A percentile compares a stretch with the other conserved stretches of the same genome.
Evolutionary conservation across 768 basidiomycete genomes (phyloP).

Genomic region (Lactifluus hygrophoroides): DNA sequence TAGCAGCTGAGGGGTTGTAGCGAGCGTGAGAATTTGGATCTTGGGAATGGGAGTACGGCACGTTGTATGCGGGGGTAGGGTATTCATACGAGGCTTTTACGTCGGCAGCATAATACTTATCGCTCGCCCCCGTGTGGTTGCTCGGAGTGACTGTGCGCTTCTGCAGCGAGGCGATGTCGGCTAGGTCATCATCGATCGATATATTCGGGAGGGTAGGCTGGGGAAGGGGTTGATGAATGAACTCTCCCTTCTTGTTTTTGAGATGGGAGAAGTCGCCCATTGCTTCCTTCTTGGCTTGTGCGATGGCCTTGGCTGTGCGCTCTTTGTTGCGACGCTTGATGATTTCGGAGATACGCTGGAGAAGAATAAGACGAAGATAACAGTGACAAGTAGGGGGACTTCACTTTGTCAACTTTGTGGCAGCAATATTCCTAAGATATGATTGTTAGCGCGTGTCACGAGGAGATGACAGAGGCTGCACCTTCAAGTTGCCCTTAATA

Average conservation of each 20-base stretch:
- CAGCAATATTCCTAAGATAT: constrained; percentile 82
- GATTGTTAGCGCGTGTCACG: constrained; percentile 7
- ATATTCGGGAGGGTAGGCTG: constrained; percentile 94
- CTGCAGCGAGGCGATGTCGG: constrained; percentile 47
- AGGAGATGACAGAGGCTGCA: constrained; percentile 25
- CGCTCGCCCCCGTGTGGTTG: constrained; percentile 33
- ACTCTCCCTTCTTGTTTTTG: constrained; percentile 87
- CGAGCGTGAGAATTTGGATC: constrained; percentile 41
- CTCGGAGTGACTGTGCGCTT: constrained; percentile 50
- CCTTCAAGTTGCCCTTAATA: constrained; percentile 96
- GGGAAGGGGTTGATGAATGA: constrained; percentile 70
- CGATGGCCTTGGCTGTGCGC: constrained; percentile 70
- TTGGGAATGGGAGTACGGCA: constrained; percentile 51
- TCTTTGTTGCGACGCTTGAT: constrained; percentile 89
- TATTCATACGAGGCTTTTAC: constrained; percentile 40
- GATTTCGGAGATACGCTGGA: constrained; percentile 82
- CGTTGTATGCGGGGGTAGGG: constrained; percentile 65
- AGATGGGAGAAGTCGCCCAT: constrained; percentile 85
- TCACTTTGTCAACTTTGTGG: constrained; percentile 96
- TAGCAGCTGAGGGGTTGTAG: constrained; percentile 51
- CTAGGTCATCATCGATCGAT: constrained; percentile 68
- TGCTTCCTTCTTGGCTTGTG: constrained; percentile 84
- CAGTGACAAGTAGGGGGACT: constrained; percentile 8
- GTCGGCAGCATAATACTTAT: constrained; percentile 46
- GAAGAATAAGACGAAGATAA: constrained; percentile 13